Conservation (phyloP, 192 early-diverging fungal species). For the Entomortierella beljakovae region DNA sequence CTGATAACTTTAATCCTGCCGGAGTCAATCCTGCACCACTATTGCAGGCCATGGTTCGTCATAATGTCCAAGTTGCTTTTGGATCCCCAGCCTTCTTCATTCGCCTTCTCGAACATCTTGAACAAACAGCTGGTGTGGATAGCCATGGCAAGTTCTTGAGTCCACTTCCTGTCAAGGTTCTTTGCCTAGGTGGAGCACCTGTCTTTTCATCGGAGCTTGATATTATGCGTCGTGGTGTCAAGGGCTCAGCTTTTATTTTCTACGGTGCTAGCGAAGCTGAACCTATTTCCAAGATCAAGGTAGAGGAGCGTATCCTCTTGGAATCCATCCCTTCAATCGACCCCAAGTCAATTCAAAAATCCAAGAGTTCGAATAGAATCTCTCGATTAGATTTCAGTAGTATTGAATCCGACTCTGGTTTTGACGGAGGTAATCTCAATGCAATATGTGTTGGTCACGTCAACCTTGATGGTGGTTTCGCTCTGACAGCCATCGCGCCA, state of each 20-base stretch:
- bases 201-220: conserved; percentile 51
- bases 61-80: conserved; percentile 52
- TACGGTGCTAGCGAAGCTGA: conserved; percentile 52
- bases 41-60: conserved; percentile 48
- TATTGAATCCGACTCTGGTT: conserved; percentile 25
- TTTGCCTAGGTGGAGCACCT: conserved; percentile 47
- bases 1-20: conserved; percentile 49
- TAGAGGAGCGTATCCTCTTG: conserved; percentile 45
- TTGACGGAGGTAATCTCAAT: conserved; percentile 46
- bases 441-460: conserved; percentile 51
- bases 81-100: conserved; percentile 49
- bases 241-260: conserved; percentile 46
- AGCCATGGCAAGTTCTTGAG: conserved; percentile 36
- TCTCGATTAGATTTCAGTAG: conserved; percentile 11
- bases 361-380: conserved; percentile 23
- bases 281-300: conserved; percentile 51
- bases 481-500: conserved; percentile 36
- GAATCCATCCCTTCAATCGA: conserved; percentile 23
- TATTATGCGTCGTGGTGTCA: conserved; percentile 45
- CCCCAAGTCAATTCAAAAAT: neutral
- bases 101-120: conserved; percentile 38
- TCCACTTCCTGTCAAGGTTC: conserved; percentile 40
- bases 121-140: conserved; percentile 35
- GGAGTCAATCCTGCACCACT: conserved; percentile 43
- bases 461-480: conserved; percentile 44